These are phyloP conservation scores for Trichosporon sp. DNA, from an alignment of 1,284 basidiomycete genomes.

Conservation along the genomic window DNA sequence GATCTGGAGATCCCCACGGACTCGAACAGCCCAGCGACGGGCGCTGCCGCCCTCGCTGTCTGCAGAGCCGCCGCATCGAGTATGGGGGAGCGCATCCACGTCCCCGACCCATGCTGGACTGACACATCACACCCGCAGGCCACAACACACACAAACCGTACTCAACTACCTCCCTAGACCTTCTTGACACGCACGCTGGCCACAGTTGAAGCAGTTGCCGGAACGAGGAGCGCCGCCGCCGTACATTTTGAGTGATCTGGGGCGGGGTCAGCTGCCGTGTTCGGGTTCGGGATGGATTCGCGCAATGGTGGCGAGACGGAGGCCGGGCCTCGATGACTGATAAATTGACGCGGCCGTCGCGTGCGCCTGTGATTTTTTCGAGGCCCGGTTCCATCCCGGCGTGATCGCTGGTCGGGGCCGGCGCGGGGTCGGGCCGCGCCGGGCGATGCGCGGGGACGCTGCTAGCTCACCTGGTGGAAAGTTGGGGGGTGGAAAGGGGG, in stretches of 20 bases:
- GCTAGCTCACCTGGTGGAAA: conserved; percentile 4
- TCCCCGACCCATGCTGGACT: background rate
- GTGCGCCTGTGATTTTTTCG: background rate
- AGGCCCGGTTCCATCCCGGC: background rate
- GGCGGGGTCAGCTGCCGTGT: background rate
- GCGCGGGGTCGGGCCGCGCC: background rate
- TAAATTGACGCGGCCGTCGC: background rate
- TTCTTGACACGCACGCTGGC: conserved; percentile 38
- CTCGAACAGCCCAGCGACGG: background rate
- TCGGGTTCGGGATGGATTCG: background rate
- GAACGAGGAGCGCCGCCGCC: conserved; percentile 35
- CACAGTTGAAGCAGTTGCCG: conserved; percentile 50
- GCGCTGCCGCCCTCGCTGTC: conserved; percentile 5
- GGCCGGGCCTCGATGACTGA: background rate
- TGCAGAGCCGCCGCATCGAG: conserved; percentile 6
- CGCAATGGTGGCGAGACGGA: background rate
- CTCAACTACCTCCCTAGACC: conserved; percentile 5
- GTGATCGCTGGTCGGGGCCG: background rate
- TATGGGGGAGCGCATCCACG: conserved; percentile 13
- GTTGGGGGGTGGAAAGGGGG: background rate
- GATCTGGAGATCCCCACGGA: background rate
- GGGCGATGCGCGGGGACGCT: background rate
- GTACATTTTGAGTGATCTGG: conserved; percentile 34
- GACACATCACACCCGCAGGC: conserved; percentile 5
- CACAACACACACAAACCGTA: conserved; percentile 15